Evolutionary conservation across 2,329 filamentous ascomycete species (phyloP), one percentile per base, ranked within the genome.

Genomic region (Xylaria sp.): DNA sequence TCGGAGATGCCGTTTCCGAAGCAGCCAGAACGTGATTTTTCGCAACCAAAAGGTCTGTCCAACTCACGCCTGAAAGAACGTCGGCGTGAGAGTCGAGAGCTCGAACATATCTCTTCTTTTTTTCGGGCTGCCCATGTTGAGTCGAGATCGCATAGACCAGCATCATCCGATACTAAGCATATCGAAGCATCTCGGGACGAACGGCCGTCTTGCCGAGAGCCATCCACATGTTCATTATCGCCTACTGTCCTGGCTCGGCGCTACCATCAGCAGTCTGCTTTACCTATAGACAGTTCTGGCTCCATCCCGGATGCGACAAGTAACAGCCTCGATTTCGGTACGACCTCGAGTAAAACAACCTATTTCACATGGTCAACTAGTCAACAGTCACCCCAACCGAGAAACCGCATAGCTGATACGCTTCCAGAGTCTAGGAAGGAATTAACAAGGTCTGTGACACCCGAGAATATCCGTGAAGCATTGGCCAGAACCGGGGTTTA

Each of bases 1-100:
- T 83, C 83, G 25, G 77, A 82, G 53, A 83, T 85, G 79, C 71
- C 76, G 8, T 82, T 84, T 64, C 73, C 82, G 21, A 75, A 73
- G 50, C 64, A 72, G 3, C 61, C 69, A 53, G 71, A 62, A 23
- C 60, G 63, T 35, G 61, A 60, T 33, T 57, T 67, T 17, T 19
- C 56, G 11, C 64, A 66, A 51, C 63, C 70, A 40, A 72, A 72
- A 43, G 53, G 62, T 25, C 59, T 72, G 23, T 72, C 69, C 33
- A 68, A 60, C 49, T 64, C 66, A 21, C 64, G 65, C 35, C 31
- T 65, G 2, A 70, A 66, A 15, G 67, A 72, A 46, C 67, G 69
- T 47, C 68, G 67, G 59, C 74, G 67, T 64, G 70, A 73, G 54
- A 71, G 72, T 40, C 74, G 71, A 43, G 74, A 78, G 57, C 63